These are phyloP conservation scores for Umbelopsis sp. DNA, from an alignment of 371 early-diverging fungal species.

Conservation along the genomic window DNA sequence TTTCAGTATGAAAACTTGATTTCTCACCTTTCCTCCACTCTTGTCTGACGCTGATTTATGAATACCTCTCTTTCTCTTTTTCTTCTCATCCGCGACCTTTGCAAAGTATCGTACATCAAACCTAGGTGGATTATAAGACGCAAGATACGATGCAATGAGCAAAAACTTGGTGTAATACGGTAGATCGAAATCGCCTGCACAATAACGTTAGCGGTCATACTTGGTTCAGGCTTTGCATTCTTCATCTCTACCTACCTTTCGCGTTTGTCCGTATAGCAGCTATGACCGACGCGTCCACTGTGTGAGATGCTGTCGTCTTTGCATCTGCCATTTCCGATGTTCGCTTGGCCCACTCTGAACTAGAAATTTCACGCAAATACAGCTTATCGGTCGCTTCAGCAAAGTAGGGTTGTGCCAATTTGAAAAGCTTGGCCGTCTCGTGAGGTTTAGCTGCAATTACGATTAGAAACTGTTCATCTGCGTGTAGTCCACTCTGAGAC, in stretches of 20 bases:
- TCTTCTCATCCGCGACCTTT: constrained; percentile 53
- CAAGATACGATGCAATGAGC: constrained; percentile 86
- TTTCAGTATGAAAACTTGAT: background rate
- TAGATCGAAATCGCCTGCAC: constrained; percentile 60
- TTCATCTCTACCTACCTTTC: constrained; percentile 20
- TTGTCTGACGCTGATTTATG: constrained; percentile 46
- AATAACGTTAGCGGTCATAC: background rate
- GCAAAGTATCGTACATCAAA: constrained; percentile 88
- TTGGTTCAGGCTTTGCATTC: background rate
- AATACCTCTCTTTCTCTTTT: constrained; percentile 54
- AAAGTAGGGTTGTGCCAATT: constrained; percentile 75
- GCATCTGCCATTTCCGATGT: constrained; percentile 27
- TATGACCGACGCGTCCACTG: constrained; percentile 19
- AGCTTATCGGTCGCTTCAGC: constrained; percentile 79
- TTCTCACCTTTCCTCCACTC: constrained; percentile 44
- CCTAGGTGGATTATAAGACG: constrained; percentile 90
- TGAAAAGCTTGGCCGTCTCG: constrained; percentile 73
- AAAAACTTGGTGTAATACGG: constrained; percentile 84
- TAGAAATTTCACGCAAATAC: constrained; percentile 85
- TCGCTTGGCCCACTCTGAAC: constrained; percentile 75
- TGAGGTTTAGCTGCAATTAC: constrained; percentile 36
- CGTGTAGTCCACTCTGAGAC: background rate
- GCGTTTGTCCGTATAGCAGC: constrained; percentile 18
- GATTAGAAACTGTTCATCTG: background rate
- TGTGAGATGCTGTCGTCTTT: background rate